A percentile compares a stretch with the other conserved stretches of the same genome.
Conservation (phyloP, 1,284 basidiomycete genomes). For the Melampsora americana region DNA sequence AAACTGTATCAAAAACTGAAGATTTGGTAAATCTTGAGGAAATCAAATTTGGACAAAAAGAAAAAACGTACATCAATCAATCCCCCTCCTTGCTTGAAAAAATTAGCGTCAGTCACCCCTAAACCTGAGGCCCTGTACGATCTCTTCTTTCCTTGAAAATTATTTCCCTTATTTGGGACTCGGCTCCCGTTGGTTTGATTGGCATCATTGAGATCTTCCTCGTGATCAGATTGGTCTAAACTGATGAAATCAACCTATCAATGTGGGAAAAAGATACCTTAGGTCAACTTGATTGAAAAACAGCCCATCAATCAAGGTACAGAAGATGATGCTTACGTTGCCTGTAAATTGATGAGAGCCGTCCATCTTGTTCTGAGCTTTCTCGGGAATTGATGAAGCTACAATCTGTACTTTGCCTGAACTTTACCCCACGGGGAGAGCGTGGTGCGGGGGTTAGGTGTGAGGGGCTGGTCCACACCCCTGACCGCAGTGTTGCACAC, state of each 20-base stretch:
- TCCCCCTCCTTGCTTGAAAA: too few relatives aligned
- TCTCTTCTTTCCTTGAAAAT: constrained; percentile 9
- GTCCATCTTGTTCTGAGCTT: constrained; percentile 7
- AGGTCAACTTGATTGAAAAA: neutral
- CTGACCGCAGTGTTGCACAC: too few relatives aligned
- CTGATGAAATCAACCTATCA: constrained; percentile 25
- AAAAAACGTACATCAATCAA: too few relatives aligned
- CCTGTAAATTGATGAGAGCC: neutral
- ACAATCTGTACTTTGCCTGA: neutral
- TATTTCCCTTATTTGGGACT: neutral
- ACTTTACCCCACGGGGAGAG: too few relatives aligned
- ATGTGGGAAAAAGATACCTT: neutral
- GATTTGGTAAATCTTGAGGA: too few relatives aligned
- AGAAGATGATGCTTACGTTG: neutral
- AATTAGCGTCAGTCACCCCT: constrained; percentile 15
- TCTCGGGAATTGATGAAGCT: neutral
- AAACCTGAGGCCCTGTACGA: neutral
- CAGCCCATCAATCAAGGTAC: neutral
- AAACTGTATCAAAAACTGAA: too few relatives aligned
- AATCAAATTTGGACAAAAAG: too few relatives aligned
- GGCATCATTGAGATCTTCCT: neutral
- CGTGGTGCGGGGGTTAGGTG: too few relatives aligned
- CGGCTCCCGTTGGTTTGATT: neutral
- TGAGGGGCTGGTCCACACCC: too few relatives aligned
- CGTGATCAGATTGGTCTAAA: constrained; percentile 21